phyloP scores from a whole-genome alignment of 768 basidiomycete species.

The Lactarius pseudohatsudake region DNA sequence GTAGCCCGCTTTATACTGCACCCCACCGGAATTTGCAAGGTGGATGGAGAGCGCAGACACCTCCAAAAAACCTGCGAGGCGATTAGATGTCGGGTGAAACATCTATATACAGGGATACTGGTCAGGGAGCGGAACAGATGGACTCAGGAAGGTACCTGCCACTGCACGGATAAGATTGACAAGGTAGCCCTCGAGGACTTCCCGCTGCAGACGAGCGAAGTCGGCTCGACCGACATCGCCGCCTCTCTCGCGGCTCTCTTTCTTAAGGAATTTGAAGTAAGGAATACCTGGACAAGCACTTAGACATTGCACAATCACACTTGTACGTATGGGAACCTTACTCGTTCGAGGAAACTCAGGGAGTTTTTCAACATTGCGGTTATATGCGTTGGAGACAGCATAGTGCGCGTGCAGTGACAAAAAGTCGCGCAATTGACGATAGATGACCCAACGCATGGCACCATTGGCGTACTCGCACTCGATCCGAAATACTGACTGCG shows the following conservation, averaged over 20 bases:
- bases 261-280: conserved; percentile 83
- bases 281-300: conserved; percentile 59
- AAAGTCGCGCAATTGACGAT: conserved; percentile 91
- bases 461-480: conserved; percentile 98
- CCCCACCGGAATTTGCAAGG: conserved; percentile 76
- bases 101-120: conserved; percentile 51
- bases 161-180: conserved; percentile 86
- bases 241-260: conserved; percentile 53
- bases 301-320: neutral
- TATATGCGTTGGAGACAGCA: conserved; percentile 77
- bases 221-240: conserved; percentile 60
- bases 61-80: conserved; percentile 88
- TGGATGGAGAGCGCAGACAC: conserved; percentile 83
- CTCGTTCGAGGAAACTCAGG: conserved; percentile 92
- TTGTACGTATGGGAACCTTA: conserved; percentile 31
- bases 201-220: conserved; percentile 80
- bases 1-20: conserved; percentile 90
- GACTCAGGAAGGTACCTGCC: conserved; percentile 45
- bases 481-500: conserved; percentile 83
- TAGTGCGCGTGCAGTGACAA: conserved; percentile 88
- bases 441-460: conserved; percentile 90
- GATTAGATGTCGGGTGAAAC: conserved; percentile 92
- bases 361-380: conserved; percentile 68
- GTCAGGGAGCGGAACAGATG: conserved; percentile 10
- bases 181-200: conserved; percentile 84